These are phyloP conservation scores for Misopates orontium DNA, from an alignment of 257 asterid species.

Conservation along the genomic window DNA sequence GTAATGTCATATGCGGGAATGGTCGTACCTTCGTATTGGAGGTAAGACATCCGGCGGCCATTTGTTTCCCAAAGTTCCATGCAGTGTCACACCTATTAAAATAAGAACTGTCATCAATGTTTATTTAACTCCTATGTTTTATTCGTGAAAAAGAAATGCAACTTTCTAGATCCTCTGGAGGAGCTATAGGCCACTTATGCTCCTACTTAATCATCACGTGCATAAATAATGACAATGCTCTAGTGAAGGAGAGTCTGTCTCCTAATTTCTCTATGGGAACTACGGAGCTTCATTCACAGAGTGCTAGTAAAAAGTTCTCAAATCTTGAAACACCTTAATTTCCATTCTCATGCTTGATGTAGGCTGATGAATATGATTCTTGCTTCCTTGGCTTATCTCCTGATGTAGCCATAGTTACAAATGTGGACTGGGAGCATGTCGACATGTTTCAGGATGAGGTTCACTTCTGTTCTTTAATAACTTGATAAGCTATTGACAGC, in stretches of 20 bases:
- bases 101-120: too few species aligned
- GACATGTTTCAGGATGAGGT: slow-evolving; percentile 43
- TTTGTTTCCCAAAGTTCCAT: background rate
- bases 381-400: slow-evolving; percentile 45
- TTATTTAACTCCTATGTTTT: too few species aligned
- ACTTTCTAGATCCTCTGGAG: too few species aligned
- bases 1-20: slow-evolving; percentile 38
- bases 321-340: slow-evolving; percentile 3
- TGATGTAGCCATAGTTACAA: slow-evolving; percentile 38
- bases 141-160: too few species aligned
- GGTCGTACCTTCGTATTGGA: slow-evolving; percentile 38
- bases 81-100: too few species aligned
- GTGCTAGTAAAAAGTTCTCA: background rate
- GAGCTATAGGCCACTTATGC: too few species aligned
- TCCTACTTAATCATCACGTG: too few species aligned
- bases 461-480: background rate
- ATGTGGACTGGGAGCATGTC: slow-evolving; percentile 48
- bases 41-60: slow-evolving; percentile 29
- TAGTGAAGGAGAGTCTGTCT: background rate
- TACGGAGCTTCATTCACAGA: background rate
- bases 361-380: slow-evolving; percentile 51
- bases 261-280: background rate
- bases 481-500: background rate
- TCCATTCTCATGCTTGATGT: slow-evolving; percentile 14
- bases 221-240: background rate